These are phyloP conservation scores for Mitragyna speciosa DNA, from an alignment of 257 asterid genomes.

Conservation along the genomic window DNA sequence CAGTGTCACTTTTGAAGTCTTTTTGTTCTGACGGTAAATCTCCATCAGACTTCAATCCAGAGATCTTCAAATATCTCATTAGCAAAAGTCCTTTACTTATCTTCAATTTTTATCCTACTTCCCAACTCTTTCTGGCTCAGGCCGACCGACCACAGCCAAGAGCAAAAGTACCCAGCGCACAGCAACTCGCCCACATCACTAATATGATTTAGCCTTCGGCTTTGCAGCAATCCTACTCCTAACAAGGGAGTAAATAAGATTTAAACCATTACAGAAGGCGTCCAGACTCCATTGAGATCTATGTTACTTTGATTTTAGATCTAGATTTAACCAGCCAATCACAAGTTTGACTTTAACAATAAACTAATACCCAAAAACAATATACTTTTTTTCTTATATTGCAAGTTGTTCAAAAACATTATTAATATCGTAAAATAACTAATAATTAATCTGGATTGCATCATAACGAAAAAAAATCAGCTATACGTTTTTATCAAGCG, in stretches of 20 bases:
- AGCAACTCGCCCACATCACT: neutral
- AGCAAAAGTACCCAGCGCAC: too few relatives aligned
- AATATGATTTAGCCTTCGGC: neutral
- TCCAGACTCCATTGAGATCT: neutral
- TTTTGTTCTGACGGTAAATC: neutral
- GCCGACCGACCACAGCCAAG: too few relatives aligned
- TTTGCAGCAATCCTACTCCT: neutral
- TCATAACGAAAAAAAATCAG: too few relatives aligned
- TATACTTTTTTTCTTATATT: too few relatives aligned
- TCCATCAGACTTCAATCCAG: constrained; percentile 7
- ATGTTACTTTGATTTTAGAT: neutral
- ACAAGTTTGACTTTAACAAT: neutral
- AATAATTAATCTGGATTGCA: too few relatives aligned
- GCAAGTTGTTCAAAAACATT: too few relatives aligned
- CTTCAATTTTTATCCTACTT: neutral
- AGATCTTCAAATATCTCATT: neutral
- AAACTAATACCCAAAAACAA: too few relatives aligned
- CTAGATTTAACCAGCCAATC: neutral
- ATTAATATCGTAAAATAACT: too few relatives aligned
- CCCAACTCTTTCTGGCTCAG: neutral
- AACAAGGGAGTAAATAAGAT: neutral
- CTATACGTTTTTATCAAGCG: too few relatives aligned
- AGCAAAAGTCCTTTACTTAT: neutral
- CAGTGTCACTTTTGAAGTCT: neutral
- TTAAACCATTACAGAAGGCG: neutral